A percentile compares a stretch with the other conserved stretches of the same genome.
phyloP scores from a whole-genome alignment of 2,329 filamentous ascomycete species.

The Sporothrix variecibatus region DNA sequence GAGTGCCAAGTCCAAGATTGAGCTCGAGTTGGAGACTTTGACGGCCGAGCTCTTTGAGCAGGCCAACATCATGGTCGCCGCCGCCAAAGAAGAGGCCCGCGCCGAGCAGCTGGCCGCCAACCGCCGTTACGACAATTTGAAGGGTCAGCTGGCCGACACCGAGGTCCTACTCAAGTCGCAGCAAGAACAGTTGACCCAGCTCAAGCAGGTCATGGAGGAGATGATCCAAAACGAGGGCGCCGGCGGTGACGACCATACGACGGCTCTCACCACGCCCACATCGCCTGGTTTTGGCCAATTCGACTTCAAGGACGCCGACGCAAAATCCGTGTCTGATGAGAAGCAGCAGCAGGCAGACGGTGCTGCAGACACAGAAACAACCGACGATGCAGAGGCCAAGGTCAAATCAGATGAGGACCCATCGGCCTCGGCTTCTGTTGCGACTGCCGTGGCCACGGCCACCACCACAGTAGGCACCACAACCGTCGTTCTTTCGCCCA shows the following conservation, averaged over 20 bases:
- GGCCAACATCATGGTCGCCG: constrained; percentile 96
- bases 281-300: constrained; percentile 76
- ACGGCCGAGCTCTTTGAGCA: constrained; percentile 96
- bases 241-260: constrained; percentile 63
- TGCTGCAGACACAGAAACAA: constrained; percentile 24
- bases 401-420: neutral
- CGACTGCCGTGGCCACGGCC: neutral
- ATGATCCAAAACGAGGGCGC: constrained; percentile 63
- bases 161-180: constrained; percentile 84
- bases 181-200: constrained; percentile 86
- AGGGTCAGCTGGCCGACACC: constrained; percentile 80
- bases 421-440: neutral
- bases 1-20: constrained; percentile 83
- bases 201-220: constrained; percentile 90
- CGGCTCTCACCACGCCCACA: constrained; percentile 72
- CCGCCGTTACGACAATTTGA: constrained; percentile 84
- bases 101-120: constrained; percentile 78
- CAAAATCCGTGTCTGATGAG: constrained; percentile 31
- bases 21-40: constrained; percentile 86
- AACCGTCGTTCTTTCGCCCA: neutral
- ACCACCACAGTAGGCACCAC: neutral
- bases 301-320: constrained; percentile 53
- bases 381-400: constrained; percentile 34
- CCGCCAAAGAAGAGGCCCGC: constrained; percentile 84
- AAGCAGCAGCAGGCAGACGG: constrained; percentile 4